Base-by-base conservation (phyloP, 768 basidiomycete genomes). In the Termitomyces sp. region DNA sequence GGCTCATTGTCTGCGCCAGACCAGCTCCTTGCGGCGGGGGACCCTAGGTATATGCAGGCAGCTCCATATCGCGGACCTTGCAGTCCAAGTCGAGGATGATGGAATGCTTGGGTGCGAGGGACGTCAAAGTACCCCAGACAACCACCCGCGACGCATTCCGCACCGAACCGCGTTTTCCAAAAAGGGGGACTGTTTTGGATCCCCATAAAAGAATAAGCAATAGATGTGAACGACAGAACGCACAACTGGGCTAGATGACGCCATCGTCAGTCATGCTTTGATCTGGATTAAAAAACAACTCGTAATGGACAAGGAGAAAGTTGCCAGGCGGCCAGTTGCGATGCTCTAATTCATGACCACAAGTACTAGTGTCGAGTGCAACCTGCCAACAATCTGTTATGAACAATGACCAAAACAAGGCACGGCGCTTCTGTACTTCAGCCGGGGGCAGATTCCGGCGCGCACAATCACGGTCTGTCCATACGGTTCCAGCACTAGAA, bases 371-470 rank as follows among this genome's bases (percentile, higher is more conserved):
- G 54, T 57, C 16, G 51, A 28, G 42, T 52, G 30, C 4, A 10
- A 86, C 87, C 78, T 86, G 85, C 85, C 86, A 88, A 59, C 83
- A 83, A 66, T 88, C 87, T 0, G 86, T 85, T 61, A 87, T 84
- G 63, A 86, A 87, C 32, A 88, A 59, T 59, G 88, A 87, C 87
- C 87, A 88, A 63, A 88, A 88, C 24, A 88, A 67, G 1, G 83
- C 80, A 32, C 87, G 79, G 5, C 87, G 80, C 67, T 87, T 87
- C 71, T 89, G 86, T 5, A 88, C 84, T 64, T 87, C 87, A 1
- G 77, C 74, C 3, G 78, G 77, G 6, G 80, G 61, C 20, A 89
- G 68, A 38, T 82, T 80, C 85, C 86, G 88, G 32, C 87, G 77
- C 6, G 86, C 86, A 65, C 85, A 85, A 65, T 89, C 87, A 8